phyloP scores from a whole-genome alignment of 2,329 filamentous ascomycete species.

The Penicillium sp. region DNA sequence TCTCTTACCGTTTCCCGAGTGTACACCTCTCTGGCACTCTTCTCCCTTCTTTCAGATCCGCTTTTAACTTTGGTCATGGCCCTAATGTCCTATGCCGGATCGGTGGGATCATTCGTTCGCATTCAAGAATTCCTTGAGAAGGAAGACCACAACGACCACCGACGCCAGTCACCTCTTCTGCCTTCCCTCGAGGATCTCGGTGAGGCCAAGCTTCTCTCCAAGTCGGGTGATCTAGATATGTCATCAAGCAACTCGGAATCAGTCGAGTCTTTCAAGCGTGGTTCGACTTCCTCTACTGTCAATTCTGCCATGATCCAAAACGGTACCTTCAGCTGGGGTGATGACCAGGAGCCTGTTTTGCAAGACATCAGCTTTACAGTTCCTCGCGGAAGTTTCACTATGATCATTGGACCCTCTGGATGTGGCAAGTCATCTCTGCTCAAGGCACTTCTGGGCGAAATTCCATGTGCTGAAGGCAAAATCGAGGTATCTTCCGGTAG shows the following conservation, averaged over 20 bases:
- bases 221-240: conserved; percentile 25
- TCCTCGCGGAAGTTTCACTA: conserved; percentile 46
- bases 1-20: conserved; percentile 44
- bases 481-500: conserved; percentile 33
- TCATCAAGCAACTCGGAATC: conserved; percentile 25
- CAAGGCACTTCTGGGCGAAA: conserved; percentile 48
- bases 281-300: conserved; percentile 8
- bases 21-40: conserved; percentile 51
- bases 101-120: conserved; percentile 48
- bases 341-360: conserved; percentile 42
- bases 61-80: conserved; percentile 49
- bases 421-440: conserved; percentile 56
- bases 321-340: conserved; percentile 51
- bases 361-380: conserved; percentile 44
- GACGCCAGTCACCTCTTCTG: conserved; percentile 12
- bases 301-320: conserved; percentile 45
- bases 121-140: conserved; percentile 49
- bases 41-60: conserved; percentile 49
- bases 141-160: conserved; percentile 29
- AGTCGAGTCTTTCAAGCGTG: conserved; percentile 22
- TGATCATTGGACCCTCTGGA: conserved; percentile 54
- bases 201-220: conserved; percentile 18
- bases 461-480: conserved; percentile 35
- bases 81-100: conserved; percentile 45
- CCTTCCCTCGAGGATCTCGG: conserved; percentile 20